Evolutionary conservation across 2,329 filamentous ascomycete genomes (phyloP).

Genomic region (Xylariaceae sp.): DNA sequence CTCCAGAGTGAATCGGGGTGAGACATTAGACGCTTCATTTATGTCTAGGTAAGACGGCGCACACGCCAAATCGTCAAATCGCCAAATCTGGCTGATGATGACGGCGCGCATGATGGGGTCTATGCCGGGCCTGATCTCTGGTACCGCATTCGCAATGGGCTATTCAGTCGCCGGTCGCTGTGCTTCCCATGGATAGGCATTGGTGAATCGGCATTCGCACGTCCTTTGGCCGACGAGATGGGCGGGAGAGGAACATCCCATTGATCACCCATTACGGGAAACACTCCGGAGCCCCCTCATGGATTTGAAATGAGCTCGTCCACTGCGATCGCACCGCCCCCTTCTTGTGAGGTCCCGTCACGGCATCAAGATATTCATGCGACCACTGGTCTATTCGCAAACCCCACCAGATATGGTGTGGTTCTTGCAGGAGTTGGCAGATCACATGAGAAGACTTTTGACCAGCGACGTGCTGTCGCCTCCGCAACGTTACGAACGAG

Average conservation of each 20-base stretch:
- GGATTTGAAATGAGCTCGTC: not conserved
- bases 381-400: constrained; percentile 9
- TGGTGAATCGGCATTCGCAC: not conserved
- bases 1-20: not conserved
- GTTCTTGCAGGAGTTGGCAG: constrained; percentile 19
- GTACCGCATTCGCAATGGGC: constrained; percentile 2
- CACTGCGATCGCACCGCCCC: not conserved
- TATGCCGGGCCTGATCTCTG: not conserved
- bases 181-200: not conserved
- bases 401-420: constrained; percentile 18
- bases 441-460: constrained; percentile 21
- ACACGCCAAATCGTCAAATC: not conserved
- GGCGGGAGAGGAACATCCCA: constrained; percentile 1
- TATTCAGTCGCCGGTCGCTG: not conserved
- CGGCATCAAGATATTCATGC: constrained; percentile 11
- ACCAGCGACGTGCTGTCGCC: constrained; percentile 22
- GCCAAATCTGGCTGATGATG: not conserved
- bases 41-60: not conserved
- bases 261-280: not conserved
- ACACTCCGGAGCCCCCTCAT: not conserved
- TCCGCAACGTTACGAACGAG: constrained; percentile 18
- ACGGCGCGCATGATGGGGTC: not conserved
- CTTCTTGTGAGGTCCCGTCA: not conserved
- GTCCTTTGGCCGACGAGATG: not conserved
- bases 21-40: not conserved